Evolutionary conservation across 2,329 filamentous ascomycete genomes (phyloP), one percentile per base, ranked within the genome.

Genomic region (Fonsecaea erecta): DNA sequence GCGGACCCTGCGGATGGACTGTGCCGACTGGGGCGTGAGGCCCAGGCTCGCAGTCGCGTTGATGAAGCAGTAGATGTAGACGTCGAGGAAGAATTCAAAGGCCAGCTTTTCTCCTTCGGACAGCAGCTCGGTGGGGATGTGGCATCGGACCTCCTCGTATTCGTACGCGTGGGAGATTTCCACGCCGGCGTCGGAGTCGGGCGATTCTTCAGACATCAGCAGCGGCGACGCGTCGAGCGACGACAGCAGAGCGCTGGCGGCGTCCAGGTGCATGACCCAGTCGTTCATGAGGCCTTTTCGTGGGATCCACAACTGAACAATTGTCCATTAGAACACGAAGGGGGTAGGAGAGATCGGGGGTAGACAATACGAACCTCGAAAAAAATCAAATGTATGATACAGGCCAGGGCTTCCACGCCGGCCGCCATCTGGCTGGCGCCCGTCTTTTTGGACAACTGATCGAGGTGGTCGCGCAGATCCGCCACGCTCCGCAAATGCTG

Each of bases 401-500:
- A 59, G 12, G 26, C 56, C 21, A 59, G 56, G n/a, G 56, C 56
- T 24, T 59, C 56, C 24, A 59, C 56, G 26, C 56, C 56, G 26
- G 56, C 56, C 51, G 56, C 56, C 56, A 59, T 32, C 24, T 59
- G 56, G 26, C 40, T 59, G 16, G 56, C 40, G n/a, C 40, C 56
- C 43, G 56, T 24, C 34, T 51, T 59, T 16, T 30, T 59, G 56
- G 56, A 46, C 26, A 59, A 18, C 34, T 59, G 56, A 32, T 51
- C 26, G 37, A 59, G 56, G 24, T 59, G 56, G 40, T 24, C 37
- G 37, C 56, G 56, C 26, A 59, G 37, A 34, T 48, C 56, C 11
- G 56, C 56, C 8, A 59, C 56, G 28, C 56, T 59, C 51, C 51
- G 56, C 56, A 59, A 28, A 59, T 59, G 56, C 34, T 59, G 56